Evolutionary conservation across 2,329 filamentous ascomycete species (phyloP), one percentile per base, ranked within the genome.

Genomic region (Penicillium occitanis): DNA sequence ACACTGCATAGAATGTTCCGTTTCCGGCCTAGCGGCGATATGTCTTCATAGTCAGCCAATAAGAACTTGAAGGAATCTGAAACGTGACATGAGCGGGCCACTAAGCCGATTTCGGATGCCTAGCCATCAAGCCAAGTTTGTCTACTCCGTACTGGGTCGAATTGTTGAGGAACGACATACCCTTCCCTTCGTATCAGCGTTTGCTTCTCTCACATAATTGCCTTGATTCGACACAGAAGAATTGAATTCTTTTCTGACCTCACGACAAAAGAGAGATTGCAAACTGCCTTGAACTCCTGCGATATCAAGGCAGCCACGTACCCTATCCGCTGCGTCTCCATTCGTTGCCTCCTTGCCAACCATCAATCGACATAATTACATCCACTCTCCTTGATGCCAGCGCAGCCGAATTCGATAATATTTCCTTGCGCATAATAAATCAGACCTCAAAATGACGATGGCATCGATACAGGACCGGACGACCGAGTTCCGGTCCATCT

Each of bases 391-490:
- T 25, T n/a, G n/a, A 44, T 14, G 19, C 14, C 4, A 33, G 60
- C 48, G 8, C 40, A 7, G 11, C 1, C 62, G 10, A 33, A 58
- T n/a, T 30, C 25, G 19, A 64, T 11, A 58, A 7, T n/a, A 19
- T 2, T 11, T 1, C 2, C n/a, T 28, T 28, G n/a, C 5, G 17
- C 51, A 28, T 8, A 46, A 33, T 10, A 19, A 25, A 28, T 19
- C n/a, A 40, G 0, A 10, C 14, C 14, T 51, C 65, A 66, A 53
- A 69, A 87, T 86, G 83, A 80, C 84, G 67, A 81, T 83, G 55
- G 78, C 82, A 63, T 94, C 93, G 61, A 96, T 98, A 78, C 95
- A 99, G 84, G 95, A 99, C 83, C 92, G 95, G 75, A 99, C 95
- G 66, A 86, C 88, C 75, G 95, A 99, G 85, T 99, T 99, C 85